A percentile compares a stretch with the other conserved stretches of the same genome.
phyloP scores from a whole-genome alignment of 139 green algal genomes.

The Haematococcus sp. region DNA sequence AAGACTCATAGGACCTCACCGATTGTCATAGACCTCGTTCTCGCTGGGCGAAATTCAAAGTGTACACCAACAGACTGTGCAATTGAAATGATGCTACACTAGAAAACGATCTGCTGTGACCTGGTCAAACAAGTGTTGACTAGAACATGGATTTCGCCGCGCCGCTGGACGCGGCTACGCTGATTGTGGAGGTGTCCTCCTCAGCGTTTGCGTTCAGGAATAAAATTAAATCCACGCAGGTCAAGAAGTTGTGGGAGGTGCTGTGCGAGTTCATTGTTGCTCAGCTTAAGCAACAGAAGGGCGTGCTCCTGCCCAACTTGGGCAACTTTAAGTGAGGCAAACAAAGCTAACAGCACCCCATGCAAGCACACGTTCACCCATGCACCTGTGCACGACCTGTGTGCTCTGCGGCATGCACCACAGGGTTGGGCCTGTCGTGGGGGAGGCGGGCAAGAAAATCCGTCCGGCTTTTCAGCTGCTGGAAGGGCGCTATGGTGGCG shows the following conservation, averaged over 20 bases:
- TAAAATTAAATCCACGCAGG: conserved; percentile 27
- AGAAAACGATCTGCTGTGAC: no score
- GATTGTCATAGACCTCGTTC: no score
- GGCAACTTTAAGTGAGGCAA: conserved; percentile 39
- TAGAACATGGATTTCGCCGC: conserved; percentile 3
- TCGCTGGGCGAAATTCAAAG: no score
- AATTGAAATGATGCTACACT: no score
- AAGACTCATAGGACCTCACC: no score
- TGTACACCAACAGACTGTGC: no score
- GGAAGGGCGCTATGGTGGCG: conserved; percentile 40
- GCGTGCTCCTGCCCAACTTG: conserved; percentile 52
- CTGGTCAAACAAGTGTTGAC: neutral
- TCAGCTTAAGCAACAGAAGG: conserved; percentile 36
- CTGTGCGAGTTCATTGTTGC: conserved; percentile 30
- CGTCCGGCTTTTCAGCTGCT: conserved; percentile 43
- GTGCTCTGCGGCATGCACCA: no score
- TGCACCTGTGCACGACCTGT: no score
- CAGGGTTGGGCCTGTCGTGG: conserved; percentile 40
- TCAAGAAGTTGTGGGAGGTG: conserved; percentile 38
- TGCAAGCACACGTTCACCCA: no score
- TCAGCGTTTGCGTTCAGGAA: conserved; percentile 39
- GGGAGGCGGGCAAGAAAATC: conserved; percentile 36
- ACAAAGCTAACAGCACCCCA: no score
- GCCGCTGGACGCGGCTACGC: conserved; percentile 7
- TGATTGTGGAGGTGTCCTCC: conserved; percentile 30